These are phyloP conservation scores for Halophytophthora batemanensis DNA, from an alignment of 352 stramenopile species.

Conservation along the genomic window DNA sequence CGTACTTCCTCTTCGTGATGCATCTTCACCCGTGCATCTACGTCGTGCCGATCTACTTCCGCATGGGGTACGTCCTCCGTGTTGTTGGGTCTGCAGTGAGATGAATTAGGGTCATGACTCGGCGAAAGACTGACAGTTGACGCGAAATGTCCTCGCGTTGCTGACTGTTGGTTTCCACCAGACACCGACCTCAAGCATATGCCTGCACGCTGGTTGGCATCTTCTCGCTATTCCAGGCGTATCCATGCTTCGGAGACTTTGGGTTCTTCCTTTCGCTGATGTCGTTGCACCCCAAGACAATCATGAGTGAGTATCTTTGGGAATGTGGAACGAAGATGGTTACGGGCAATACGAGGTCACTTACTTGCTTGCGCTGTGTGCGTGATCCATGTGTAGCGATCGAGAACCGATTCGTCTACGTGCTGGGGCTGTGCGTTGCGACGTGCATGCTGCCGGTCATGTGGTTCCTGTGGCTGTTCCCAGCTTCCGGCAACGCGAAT, in stretches of 20 bases:
- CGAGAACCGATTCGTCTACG: constrained; percentile 73
- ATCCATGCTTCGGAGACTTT: constrained; percentile 76
- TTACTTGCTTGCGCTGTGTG: not conserved
- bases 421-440: constrained; percentile 57
- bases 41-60: constrained; percentile 71
- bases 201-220: constrained; percentile 66
- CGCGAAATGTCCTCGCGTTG: no score
- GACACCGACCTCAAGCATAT: constrained; percentile 67
- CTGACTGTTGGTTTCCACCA: constrained; percentile 15
- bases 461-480: constrained; percentile 87
- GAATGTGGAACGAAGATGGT: no score
- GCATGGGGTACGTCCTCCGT: constrained; percentile 48
- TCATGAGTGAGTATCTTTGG: constrained; percentile 45
- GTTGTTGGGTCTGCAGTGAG: not conserved
- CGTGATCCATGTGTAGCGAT: constrained; percentile 40
- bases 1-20: constrained; percentile 81
- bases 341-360: not conserved
- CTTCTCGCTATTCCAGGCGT: constrained; percentile 77
- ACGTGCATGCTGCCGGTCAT: constrained; percentile 81
- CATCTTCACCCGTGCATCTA: constrained; percentile 82
- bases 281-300: constrained; percentile 71
- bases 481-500: constrained; percentile 83
- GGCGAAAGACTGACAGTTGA: not conserved
- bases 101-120: not conserved
- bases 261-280: constrained; percentile 71